A percentile compares a stretch with the other conserved stretches of the same genome.
Conservation (phyloP, 331 rosid genomes). For the Phaseolus coccineus region DNA sequence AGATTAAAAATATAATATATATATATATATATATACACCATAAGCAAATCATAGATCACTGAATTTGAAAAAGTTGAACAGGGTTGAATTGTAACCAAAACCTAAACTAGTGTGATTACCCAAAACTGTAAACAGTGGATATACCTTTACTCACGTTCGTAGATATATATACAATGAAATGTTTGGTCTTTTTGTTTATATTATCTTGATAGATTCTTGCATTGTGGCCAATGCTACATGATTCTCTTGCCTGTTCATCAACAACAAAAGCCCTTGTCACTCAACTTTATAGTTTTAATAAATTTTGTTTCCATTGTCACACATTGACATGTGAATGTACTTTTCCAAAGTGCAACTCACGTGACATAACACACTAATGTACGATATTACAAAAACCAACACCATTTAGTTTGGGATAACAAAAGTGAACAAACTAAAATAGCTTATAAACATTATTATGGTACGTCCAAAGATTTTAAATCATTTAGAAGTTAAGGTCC, state of each 20-base stretch:
- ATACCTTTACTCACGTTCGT: not conserved
- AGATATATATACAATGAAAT: not conserved
- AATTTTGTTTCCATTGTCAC: constrained; percentile 72
- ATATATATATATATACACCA: no score
- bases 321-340: constrained; percentile 95
- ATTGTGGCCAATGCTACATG: constrained; percentile 53
- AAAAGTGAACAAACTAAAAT: no score
- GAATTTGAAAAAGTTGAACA: no score
- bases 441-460: no score
- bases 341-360: constrained; percentile 92
- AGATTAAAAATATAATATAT: no score
- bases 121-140: not conserved
- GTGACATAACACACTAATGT: constrained; percentile 60
- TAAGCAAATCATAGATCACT: no score
- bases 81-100: no score
- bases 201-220: constrained; percentile 50
- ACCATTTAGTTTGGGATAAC: no score
- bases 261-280: constrained; percentile 65
- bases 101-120: not conserved
- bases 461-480: no score
- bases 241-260: constrained; percentile 50
- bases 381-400: constrained; percentile 2
- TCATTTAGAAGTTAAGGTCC: no score
- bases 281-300: constrained; percentile 67
- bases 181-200: constrained; percentile 35